Evolutionary conservation across 2,329 filamentous ascomycete genomes (phyloP).

Genomic region (Calonectria crousiana): DNA sequence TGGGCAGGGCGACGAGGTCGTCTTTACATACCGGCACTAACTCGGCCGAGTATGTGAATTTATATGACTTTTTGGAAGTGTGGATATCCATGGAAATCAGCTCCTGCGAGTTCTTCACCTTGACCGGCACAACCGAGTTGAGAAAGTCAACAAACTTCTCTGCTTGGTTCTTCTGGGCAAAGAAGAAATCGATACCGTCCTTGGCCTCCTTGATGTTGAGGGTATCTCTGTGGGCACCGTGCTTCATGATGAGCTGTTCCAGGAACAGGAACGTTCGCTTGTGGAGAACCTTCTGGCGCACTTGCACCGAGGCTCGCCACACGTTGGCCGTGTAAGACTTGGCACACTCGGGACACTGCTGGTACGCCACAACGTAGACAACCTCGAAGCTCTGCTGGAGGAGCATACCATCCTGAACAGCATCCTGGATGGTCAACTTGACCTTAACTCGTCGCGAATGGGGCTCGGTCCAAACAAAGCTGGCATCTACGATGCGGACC

Average conservation of each 20-base stretch:
- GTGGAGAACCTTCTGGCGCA: conserved; percentile 96
- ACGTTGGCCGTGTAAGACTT: conserved; percentile 98
- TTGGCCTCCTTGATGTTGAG: conserved; percentile 99
- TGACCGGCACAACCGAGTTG: conserved; percentile 82
- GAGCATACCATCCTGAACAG: conserved; percentile 71
- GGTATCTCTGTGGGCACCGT: conserved; percentile 89
- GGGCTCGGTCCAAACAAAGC: conserved; percentile 98
- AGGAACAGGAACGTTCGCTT: conserved; percentile 82
- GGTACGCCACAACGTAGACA: conserved; percentile 88
- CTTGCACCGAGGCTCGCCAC: conserved; percentile 93
- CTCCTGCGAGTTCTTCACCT: conserved; percentile 82
- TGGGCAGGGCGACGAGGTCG: conserved; percentile 92
- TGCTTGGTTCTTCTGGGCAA: conserved; percentile 87
- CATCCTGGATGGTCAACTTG: conserved; percentile 91
- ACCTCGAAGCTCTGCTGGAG: conserved; percentile 97
- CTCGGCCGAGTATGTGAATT: conserved; percentile 92
- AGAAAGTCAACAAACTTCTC: conserved; percentile 94
- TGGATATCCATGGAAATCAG: conserved; percentile 95
- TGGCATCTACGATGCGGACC: conserved; percentile 94
- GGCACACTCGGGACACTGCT: conserved; percentile 94
- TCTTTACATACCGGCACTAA: conserved; percentile 97
- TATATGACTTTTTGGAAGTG: conserved; percentile 91
- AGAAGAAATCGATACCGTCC: conserved; percentile 97
- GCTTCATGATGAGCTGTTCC: conserved; percentile 96
- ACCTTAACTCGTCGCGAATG: conserved; percentile 93